phyloP scores from a whole-genome alignment of 2,329 filamentous ascomycete genomes.

The Westerdykella sp. region DNA sequence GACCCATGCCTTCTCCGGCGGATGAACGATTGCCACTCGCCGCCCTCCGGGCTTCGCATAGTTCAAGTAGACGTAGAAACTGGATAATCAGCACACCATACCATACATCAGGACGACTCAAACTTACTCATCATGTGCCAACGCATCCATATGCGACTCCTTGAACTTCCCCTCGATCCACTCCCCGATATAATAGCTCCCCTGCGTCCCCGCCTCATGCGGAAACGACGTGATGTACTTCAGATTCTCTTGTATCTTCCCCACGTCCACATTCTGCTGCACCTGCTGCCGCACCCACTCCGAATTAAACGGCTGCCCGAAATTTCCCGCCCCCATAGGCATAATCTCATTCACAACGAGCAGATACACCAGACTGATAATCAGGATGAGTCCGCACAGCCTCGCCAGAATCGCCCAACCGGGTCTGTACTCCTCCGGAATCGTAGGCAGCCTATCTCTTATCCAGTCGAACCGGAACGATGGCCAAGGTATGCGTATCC shows the following conservation, averaged over 20 bases:
- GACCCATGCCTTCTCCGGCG: conserved; percentile 64
- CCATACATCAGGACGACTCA: not conserved
- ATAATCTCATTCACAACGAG: conserved; percentile 84
- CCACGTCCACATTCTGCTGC: conserved; percentile 64
- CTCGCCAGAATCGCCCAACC: conserved; percentile 65
- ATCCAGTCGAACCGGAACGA: conserved; percentile 20
- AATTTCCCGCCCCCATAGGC: conserved; percentile 53
- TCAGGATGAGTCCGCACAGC: conserved; percentile 65
- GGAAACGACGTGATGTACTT: conserved; percentile 75
- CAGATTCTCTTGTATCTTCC: conserved; percentile 59
- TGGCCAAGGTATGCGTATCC: conserved; percentile 36
- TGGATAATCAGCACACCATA: conserved; percentile 14
- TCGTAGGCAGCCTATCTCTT: conserved; percentile 36
- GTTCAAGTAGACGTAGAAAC: conserved; percentile 82
- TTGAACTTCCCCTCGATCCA: conserved; percentile 76
- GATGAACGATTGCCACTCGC: conserved; percentile 71
- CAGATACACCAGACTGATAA: conserved; percentile 73
- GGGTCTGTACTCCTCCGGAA: conserved; percentile 45
- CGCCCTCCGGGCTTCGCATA: conserved; percentile 75
- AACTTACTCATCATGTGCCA: conserved; percentile 61
- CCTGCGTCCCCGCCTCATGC: conserved; percentile 90
- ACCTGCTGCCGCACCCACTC: conserved; percentile 74
- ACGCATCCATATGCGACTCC: conserved; percentile 65
- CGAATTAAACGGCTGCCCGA: conserved; percentile 68
- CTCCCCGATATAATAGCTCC: conserved; percentile 77